Evolutionary conservation across 257 asterid genomes (phyloP).

Genomic region (Nicotiana tomentosiformis): DNA sequence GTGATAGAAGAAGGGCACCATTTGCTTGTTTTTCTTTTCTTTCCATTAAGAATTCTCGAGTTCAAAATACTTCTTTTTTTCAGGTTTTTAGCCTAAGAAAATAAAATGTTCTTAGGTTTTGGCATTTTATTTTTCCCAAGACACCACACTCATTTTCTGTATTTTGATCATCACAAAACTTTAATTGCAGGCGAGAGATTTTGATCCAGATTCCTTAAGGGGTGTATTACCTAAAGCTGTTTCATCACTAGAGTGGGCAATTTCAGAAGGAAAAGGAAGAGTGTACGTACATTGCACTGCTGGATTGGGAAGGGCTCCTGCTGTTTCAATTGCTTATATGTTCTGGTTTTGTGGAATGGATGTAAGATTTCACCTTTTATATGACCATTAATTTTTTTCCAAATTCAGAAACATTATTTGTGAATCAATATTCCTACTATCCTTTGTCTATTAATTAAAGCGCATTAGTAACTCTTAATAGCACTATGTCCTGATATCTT

Average conservation of each 20-base stretch:
- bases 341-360: slow-evolving; percentile 81
- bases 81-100: background rate
- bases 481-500: background rate
- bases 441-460: background rate
- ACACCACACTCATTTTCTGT: background rate
- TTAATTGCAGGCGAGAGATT: slow-evolving; percentile 68
- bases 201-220: slow-evolving; percentile 93
- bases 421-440: background rate
- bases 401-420: background rate
- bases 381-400: background rate
- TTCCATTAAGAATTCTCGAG: background rate
- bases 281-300: slow-evolving; percentile 91
- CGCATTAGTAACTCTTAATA: background rate
- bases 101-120: background rate
- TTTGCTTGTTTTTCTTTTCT: background rate
- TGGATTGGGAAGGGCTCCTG: slow-evolving; percentile 95
- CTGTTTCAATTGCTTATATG: slow-evolving; percentile 89
- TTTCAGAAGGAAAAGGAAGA: slow-evolving; percentile 76
- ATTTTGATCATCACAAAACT: background rate
- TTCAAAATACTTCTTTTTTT: background rate
- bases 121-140: background rate
- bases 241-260: slow-evolving; percentile 67
- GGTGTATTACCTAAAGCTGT: slow-evolving; percentile 67
- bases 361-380: slow-evolving; percentile 31
- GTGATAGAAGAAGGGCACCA: background rate